Evolutionary conservation across 2,329 filamentous ascomycete species (phyloP).

Genomic region (Aspergillus viridinutans): DNA sequence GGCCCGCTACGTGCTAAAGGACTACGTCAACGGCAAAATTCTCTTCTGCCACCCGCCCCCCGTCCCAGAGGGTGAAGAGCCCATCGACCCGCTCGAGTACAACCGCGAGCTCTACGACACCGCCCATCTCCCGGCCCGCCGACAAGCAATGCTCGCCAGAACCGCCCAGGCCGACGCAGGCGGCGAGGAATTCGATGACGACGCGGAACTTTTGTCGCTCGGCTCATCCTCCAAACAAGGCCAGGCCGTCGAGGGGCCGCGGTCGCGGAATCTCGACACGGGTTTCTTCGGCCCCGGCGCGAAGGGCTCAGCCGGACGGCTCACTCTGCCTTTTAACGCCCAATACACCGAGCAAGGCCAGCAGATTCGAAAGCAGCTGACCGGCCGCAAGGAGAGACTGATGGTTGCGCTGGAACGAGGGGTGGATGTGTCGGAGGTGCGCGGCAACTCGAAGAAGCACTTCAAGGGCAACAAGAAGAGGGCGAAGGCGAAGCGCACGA

Average conservation of each 20-base stretch:
- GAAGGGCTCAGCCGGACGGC: conserved; percentile 56
- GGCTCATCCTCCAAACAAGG: conserved; percentile 16
- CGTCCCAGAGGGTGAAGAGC: conserved; percentile 26
- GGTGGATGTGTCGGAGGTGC: conserved; percentile 74
- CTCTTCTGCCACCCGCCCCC: conserved; percentile 89
- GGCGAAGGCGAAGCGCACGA: conserved; percentile 30
- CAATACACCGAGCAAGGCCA: conserved; percentile 80
- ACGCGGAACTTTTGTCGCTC: conserved; percentile 13
- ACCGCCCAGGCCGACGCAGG: conserved; percentile 35
- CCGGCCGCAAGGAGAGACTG: conserved; percentile 72
- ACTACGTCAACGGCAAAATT: conserved; percentile 95
- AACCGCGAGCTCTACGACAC: conserved; percentile 86
- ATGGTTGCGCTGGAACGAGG: conserved; percentile 81
- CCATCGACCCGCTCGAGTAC: conserved; percentile 70
- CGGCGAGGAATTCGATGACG: conserved; percentile 24
- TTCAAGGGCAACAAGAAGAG: conserved; percentile 40
- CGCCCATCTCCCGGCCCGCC: conserved; percentile 74
- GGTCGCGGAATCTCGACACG: conserved; percentile 75
- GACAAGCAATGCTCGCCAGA: conserved; percentile 56
- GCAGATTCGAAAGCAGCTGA: conserved; percentile 68
- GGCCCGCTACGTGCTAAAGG: conserved; percentile 84
- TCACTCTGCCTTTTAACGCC: conserved; percentile 80
- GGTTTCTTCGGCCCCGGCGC: conserved; percentile 75
- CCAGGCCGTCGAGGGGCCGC: conserved; percentile 58
- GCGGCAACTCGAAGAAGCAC: conserved; percentile 75